Conservation (phyloP, 345 rosid species). For the Rhodamnia argentea region DNA sequence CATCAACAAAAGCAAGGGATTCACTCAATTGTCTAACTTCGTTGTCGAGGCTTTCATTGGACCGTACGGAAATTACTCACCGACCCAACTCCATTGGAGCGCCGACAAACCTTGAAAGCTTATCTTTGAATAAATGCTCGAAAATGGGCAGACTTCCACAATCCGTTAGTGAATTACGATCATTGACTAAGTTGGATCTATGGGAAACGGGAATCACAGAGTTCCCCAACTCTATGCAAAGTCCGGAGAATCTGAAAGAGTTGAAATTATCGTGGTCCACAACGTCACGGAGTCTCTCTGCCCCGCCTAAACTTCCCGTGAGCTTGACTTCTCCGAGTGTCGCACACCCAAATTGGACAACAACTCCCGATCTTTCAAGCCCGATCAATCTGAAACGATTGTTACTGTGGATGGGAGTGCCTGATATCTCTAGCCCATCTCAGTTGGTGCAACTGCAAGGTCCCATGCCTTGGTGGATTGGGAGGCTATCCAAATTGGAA, state of each 20-base stretch:
- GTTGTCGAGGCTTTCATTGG: neutral
- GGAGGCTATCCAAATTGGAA: neutral
- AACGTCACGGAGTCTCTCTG: no score
- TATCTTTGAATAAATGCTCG: neutral
- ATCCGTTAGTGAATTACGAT: neutral
- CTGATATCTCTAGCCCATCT: neutral
- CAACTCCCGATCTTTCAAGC: neutral
- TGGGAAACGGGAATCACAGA: neutral
- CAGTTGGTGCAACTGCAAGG: neutral
- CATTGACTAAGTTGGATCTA: neutral
- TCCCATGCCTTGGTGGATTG: neutral
- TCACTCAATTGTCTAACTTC: neutral
- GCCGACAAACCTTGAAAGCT: neutral
- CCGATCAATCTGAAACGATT: neutral
- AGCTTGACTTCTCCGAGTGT: no score
- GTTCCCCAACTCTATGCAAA: neutral
- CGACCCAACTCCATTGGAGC: neutral
- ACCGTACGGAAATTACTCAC: neutral
- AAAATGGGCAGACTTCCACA: neutral
- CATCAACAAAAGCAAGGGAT: neutral
- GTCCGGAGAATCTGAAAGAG: no score
- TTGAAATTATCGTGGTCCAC: no score
- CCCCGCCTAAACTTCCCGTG: no score
- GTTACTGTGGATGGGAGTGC: accelerated
- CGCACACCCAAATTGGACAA: accelerated